A percentile compares a stretch with the other conserved stretches of the same genome.
Evolutionary conservation across 306 rosid species (phyloP).

Genomic region (Prosopis cineraria): DNA sequence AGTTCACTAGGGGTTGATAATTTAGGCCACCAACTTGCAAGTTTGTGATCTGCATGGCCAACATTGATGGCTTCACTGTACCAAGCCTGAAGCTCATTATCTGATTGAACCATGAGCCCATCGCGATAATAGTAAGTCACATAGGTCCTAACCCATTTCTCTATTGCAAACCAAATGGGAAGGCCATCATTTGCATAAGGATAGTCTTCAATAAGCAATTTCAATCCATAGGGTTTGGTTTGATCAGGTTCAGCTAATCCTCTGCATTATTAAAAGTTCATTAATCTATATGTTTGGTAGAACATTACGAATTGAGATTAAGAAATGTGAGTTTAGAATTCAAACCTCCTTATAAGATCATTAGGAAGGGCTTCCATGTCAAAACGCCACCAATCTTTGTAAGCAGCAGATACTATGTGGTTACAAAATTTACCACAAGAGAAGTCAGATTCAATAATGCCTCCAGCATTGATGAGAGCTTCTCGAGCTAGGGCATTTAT

Average conservation of each 20-base stretch:
- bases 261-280: neutral
- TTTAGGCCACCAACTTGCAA: conserved; percentile 80
- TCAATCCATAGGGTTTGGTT: neutral
- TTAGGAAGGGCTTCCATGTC: conserved; percentile 48
- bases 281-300: neutral
- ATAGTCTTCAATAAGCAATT: conserved; percentile 49
- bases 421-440: conserved; percentile 33
- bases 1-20: conserved; percentile 34
- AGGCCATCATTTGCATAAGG: conserved; percentile 87
- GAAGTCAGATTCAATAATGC: conserved; percentile 44
- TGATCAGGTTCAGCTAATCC: neutral
- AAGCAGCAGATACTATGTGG: conserved; percentile 40
- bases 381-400: conserved; percentile 48
- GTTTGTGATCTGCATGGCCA: conserved; percentile 65
- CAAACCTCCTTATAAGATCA: conserved; percentile 46
- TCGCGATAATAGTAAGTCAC: conserved; percentile 65
- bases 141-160: conserved; percentile 63
- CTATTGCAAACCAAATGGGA: conserved; percentile 68
- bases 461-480: conserved; percentile 46
- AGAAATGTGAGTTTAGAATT: neutral
- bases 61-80: conserved; percentile 64
- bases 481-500: conserved; percentile 51
- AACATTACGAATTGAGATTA: neutral
- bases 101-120: conserved; percentile 28
- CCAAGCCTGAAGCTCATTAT: conserved; percentile 72